phyloP scores from a whole-genome alignment of 495 filamentous ascomycete species.

The Aspergillus sclerotiicarbonarius region DNA sequence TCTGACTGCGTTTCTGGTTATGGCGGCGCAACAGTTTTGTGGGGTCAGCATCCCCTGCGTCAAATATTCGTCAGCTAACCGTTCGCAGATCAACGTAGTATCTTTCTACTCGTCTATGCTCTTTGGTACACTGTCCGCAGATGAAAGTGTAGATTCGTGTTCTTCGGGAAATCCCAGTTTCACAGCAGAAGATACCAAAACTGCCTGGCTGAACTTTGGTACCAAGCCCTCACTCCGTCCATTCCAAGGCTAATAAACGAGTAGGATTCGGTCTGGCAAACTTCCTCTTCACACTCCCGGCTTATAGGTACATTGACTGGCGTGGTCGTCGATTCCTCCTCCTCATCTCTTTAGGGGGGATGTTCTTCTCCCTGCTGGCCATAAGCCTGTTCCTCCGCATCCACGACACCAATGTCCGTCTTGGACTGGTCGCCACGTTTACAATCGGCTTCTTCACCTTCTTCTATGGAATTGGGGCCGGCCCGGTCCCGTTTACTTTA shows the following conservation, averaged over 20 bases:
- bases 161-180: background rate
- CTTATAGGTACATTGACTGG: slow-evolving; percentile 21
- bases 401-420: background rate
- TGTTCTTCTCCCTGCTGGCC: slow-evolving; percentile 20
- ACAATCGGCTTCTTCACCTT: slow-evolving; percentile 13
- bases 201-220: slow-evolving; percentile 61
- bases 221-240: slow-evolving; percentile 55
- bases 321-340: slow-evolving; percentile 25
- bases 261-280: slow-evolving; percentile 23
- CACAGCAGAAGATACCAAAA: background rate
- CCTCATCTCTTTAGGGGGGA: slow-evolving; percentile 20
- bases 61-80: background rate
- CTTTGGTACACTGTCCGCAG: slow-evolving; percentile 33
- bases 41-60: slow-evolving; percentile 27
- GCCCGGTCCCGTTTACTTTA: slow-evolving; percentile 8
- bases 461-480: slow-evolving; percentile 19
- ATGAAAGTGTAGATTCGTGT: background rate
- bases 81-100: slow-evolving; percentile 58
- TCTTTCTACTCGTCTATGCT: slow-evolving; percentile 69
- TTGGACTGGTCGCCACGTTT: slow-evolving; percentile 9
- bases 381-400: slow-evolving; percentile 16
- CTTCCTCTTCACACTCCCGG: slow-evolving; percentile 25
- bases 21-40: slow-evolving; percentile 73
- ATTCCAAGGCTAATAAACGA: slow-evolving; percentile 9
- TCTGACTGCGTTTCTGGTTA: slow-evolving; percentile 57